Evolutionary conservation across 2,329 filamentous ascomycete species (phyloP).

Genomic region (Beauveria australis): DNA sequence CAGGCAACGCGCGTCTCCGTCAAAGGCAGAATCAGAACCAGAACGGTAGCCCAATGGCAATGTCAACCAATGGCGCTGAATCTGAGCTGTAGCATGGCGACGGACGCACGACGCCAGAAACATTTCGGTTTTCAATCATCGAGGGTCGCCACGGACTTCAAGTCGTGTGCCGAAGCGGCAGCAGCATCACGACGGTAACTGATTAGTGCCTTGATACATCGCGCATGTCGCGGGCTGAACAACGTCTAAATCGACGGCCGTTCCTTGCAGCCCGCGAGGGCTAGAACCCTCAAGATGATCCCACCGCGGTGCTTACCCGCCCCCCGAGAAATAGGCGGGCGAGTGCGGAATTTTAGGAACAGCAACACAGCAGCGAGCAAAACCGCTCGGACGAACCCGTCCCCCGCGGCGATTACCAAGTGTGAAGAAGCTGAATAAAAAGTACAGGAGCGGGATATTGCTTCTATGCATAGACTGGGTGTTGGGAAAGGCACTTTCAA

Average conservation of each 20-base stretch:
- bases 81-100: conserved; percentile 39
- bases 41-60: conserved; percentile 49
- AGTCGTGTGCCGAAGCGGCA: background rate
- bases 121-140: background rate
- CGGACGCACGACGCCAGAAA: conserved; percentile 7
- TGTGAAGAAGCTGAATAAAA: background rate
- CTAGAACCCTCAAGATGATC: background rate
- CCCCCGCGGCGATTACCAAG: background rate
- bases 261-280: background rate
- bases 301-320: background rate
- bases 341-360: no score
- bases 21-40: conserved; percentile 41
- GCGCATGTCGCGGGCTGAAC: background rate
- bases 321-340: background rate
- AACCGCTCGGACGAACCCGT: no score
- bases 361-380: no score
- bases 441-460: conserved; percentile 1
- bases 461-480: conserved; percentile 10
- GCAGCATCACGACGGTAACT: background rate
- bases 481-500: conserved; percentile 3
- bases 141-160: background rate
- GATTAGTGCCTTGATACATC: background rate
- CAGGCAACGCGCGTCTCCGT: conserved; percentile 33
- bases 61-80: conserved; percentile 49
- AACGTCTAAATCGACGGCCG: no score